Evolutionary conservation across 2,329 filamentous ascomycete species (phyloP).

Genomic region (Hypoxylon sp.): DNA sequence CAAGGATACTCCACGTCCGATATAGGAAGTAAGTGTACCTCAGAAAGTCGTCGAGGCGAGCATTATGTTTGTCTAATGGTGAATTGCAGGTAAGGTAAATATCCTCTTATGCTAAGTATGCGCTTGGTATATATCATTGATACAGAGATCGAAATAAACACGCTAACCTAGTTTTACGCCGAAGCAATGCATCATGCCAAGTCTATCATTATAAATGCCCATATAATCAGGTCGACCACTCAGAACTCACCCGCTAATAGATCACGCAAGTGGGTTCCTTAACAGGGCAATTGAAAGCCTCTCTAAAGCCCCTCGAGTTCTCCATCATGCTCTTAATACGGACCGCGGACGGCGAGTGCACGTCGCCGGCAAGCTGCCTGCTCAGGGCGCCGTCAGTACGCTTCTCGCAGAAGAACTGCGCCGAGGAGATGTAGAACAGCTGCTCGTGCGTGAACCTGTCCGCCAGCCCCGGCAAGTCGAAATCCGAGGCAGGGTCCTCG

Average conservation of each 20-base stretch:
- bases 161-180: background rate
- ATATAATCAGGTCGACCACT: background rate
- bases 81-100: background rate
- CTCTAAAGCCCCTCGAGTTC: conserved; percentile 28
- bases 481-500: conserved; percentile 26
- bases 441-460: conserved; percentile 27
- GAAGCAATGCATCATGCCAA: conserved; percentile 6
- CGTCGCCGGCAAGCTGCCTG: background rate
- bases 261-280: conserved; percentile 37
- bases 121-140: background rate
- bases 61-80: background rate
- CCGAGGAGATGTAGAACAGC: conserved; percentile 30
- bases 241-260: conserved; percentile 14
- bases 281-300: conserved; percentile 37
- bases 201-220: background rate
- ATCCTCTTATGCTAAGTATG: background rate
- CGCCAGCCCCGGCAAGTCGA: conserved; percentile 26
- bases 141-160: background rate
- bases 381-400: background rate
- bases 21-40: conserved; percentile 8
- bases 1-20: conserved; percentile 7
- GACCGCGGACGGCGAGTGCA: conserved; percentile 19
- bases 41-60: background rate
- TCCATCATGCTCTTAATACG: conserved; percentile 31
- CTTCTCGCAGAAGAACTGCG: conserved; percentile 33